These are phyloP conservation scores for Berberis vulgaris DNA, from an alignment of 164 flowering plant genomes.

Conservation along the genomic window DNA sequence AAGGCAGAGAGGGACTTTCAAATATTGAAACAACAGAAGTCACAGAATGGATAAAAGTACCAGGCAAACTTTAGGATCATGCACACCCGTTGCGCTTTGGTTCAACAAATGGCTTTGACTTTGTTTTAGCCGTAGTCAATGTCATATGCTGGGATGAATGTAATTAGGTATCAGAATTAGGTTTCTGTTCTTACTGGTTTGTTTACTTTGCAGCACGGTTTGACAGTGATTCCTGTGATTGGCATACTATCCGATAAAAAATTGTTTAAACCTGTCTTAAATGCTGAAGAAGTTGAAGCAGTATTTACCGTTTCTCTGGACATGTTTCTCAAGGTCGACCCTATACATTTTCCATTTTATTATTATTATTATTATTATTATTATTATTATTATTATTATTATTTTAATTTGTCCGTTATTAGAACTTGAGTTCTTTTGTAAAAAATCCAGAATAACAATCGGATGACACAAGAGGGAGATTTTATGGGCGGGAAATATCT, in stretches of 20 bases:
- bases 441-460: constrained; percentile 58
- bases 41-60: too few relatives aligned
- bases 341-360: neutral
- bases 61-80: too few relatives aligned
- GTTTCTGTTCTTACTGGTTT: neutral
- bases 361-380: too few relatives aligned
- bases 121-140: neutral
- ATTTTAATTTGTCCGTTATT: neutral
- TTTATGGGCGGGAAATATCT: constrained; percentile 70
- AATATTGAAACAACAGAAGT: too few relatives aligned
- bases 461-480: constrained; percentile 57
- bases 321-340: neutral
- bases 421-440: neutral
- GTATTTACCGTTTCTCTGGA: neutral
- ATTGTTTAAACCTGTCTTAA: neutral
- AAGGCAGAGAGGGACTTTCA: neutral
- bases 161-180: neutral
- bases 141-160: neutral
- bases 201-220: neutral
- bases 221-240: neutral
- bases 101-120: too few relatives aligned
- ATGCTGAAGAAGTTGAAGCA: neutral
- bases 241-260: neutral
- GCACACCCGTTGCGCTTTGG: too few relatives aligned
- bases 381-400: too few relatives aligned